Percentiles rank a stretch among this genome's conserved stretches.
Evolutionary conservation across 257 asterid genomes (phyloP).

Genomic region (Gentiana straminea): DNA sequence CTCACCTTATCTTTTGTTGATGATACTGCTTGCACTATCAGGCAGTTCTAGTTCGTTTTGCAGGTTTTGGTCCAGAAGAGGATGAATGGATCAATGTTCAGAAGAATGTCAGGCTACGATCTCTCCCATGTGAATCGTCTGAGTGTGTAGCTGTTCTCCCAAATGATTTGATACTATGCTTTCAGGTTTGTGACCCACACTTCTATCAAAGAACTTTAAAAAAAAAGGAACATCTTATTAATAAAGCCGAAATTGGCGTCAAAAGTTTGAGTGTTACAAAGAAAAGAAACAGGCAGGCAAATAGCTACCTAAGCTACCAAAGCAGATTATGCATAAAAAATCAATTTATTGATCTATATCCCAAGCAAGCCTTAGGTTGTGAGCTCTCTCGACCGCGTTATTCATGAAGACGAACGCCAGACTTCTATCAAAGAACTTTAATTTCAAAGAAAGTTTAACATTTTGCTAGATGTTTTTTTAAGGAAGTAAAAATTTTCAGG

Average conservation of each 20-base stretch:
- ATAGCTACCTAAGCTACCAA: too few species aligned
- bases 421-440: background rate
- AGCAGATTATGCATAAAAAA: too few species aligned
- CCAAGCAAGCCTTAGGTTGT: too few species aligned
- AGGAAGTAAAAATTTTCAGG: conserved; percentile 35
- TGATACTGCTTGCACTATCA: conserved; percentile 23
- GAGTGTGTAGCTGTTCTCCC: conserved; percentile 92
- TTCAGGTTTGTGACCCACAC: conserved; percentile 51
- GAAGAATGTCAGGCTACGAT: conserved; percentile 78
- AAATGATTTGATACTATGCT: conserved; percentile 79
- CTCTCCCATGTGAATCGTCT: conserved; percentile 93
- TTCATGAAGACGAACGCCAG: background rate
- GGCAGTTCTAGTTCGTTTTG: conserved; percentile 95
- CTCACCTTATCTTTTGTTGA: background rate
- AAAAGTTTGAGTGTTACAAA: too few species aligned
- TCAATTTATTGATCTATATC: too few species aligned
- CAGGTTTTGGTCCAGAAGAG: conserved; percentile 94
- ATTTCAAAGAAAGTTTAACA: background rate
- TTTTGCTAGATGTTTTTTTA: background rate
- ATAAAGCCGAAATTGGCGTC: too few species aligned
- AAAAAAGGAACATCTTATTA: conserved; percentile 1
- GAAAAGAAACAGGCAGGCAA: too few species aligned
- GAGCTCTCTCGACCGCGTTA: too few species aligned
- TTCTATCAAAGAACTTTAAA: background rate
- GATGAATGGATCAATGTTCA: conserved; percentile 91